A percentile compares a stretch with the other conserved stretches of the same genome.
phyloP scores from a whole-genome alignment of 805 yeast genomes.

The Saturnispora zaruensis region DNA sequence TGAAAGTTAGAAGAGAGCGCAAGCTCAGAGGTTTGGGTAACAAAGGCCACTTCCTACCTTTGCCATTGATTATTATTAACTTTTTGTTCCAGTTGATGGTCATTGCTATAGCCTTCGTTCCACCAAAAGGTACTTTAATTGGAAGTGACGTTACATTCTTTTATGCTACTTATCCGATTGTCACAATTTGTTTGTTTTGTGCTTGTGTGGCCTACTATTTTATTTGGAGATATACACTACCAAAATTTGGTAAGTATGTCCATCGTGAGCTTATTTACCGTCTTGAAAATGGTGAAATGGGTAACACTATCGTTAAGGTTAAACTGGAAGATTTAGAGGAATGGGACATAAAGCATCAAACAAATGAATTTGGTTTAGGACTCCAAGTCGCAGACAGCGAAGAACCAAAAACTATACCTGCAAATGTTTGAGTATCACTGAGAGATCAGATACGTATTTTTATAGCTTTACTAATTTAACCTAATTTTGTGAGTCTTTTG shows the following conservation, averaged over 20 bases:
- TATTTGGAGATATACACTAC: slow-evolving; percentile 32
- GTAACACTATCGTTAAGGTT: slow-evolving; percentile 34
- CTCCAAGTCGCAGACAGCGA: not conserved
- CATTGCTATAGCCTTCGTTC: slow-evolving; percentile 35
- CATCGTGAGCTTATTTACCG: slow-evolving; percentile 27
- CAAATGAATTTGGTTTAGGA: slow-evolving; percentile 10
- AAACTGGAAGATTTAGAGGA: slow-evolving; percentile 24
- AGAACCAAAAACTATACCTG: not conserved
- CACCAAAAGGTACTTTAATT: slow-evolving; percentile 32
- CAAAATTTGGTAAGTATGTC: slow-evolving; percentile 26
- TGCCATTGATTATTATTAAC: slow-evolving; percentile 28
- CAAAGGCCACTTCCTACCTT: slow-evolving; percentile 29
- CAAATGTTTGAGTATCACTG: not conserved
- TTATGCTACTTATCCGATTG: slow-evolving; percentile 34
- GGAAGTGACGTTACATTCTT: slow-evolving; percentile 37
- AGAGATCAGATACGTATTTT: too few relatives aligned
- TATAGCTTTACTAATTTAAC: not conserved
- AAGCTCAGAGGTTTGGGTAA: slow-evolving; percentile 29
- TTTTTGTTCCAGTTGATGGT: slow-evolving; percentile 31
- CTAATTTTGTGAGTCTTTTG: too few relatives aligned
- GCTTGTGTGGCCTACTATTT: slow-evolving; percentile 30
- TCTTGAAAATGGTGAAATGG: slow-evolving; percentile 32
- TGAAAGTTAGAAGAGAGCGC: slow-evolving; percentile 34
- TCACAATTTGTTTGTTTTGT: slow-evolving; percentile 29
- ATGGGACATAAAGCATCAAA: slow-evolving; percentile 26